Base-by-base conservation (phyloP, 2,329 filamentous ascomycete genomes). In the Ascochyta koolunga region DNA sequence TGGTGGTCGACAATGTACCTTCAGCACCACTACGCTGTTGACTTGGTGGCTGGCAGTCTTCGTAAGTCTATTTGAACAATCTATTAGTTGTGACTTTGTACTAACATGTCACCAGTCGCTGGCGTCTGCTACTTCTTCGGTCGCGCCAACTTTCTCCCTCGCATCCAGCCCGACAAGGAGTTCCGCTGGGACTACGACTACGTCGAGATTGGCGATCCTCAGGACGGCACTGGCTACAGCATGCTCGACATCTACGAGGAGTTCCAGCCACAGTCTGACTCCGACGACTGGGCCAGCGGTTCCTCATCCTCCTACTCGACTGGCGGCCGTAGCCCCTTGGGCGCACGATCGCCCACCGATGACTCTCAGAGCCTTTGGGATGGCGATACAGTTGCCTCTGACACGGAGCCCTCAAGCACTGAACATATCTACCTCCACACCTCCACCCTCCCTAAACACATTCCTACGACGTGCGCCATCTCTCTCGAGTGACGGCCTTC, bases 1-100 rank as follows among this genome's bases (percentile, higher is more conserved):
- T 97, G 92, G 90, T 98, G 93, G 92, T 90, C 93, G 11, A 98
- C 93, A 64, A 96, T 98, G 91, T 97, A 98, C 72, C 85, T 98
- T 46, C 96, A 91, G 69, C 93, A 98, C 77, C 93, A 98, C 79
- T 98, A 98, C 73, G 93, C 93, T 27, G 89, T 98, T 35, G 93
- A 98, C 74, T 82, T 98, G 44, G 91, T 97, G 22, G 91, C 85
- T 31, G 93, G 93, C 64, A 91, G 89, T 72, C 80, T 96, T 44
- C 76, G 74, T 77, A 71, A 70, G 74, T 70, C 11, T 33, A 53
- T 19, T 7, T 9, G 9, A 24, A 41, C 9, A 19, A 4, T 3
- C 3, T n/a, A n/a, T n/a, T n/a, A n/a, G 1, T 16, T 6, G 9
- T 15, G 7, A 13, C 29, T 24, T n/a, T 4, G 32, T 43, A 54